Conservation (phyloP, 805 yeast genomes). For the Yamadazyma akitaensis region DNA sequence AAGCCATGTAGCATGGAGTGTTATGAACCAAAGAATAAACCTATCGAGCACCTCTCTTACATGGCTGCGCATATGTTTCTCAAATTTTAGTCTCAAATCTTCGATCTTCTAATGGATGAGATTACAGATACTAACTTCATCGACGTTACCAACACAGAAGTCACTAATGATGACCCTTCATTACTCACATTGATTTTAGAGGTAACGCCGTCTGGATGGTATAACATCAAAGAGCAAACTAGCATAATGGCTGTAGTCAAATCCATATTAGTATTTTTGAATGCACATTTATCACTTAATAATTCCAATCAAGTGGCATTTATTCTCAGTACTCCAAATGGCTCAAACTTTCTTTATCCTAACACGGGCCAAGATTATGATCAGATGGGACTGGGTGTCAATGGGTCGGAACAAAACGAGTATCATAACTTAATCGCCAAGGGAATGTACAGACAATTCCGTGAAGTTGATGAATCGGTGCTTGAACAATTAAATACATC, state of each 20-base stretch:
- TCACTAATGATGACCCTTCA: slow-evolving; percentile 55
- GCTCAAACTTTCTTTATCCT: slow-evolving; percentile 74
- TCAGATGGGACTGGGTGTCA: slow-evolving; percentile 7
- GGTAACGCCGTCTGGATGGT: slow-evolving; percentile 71
- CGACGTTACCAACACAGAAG: slow-evolving; percentile 24
- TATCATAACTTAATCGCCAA: slow-evolving; percentile 31
- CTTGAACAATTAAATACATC: slow-evolving; percentile 50
- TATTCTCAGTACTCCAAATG: slow-evolving; percentile 68
- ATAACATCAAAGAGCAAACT: slow-evolving; percentile 41
- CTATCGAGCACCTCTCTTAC: neutral
- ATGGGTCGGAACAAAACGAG: slow-evolving; percentile 3
- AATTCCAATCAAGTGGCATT: slow-evolving; percentile 82
- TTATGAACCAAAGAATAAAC: too few species aligned
- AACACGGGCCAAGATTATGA: slow-evolving; percentile 22
- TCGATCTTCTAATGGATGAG: slow-evolving; percentile 52
- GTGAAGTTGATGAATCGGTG: slow-evolving; percentile 72
- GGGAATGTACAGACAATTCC: slow-evolving; percentile 83
- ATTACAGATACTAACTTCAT: slow-evolving; percentile 59
- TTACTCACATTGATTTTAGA: slow-evolving; percentile 76
- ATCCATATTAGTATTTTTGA: slow-evolving; percentile 69
- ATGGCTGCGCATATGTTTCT: neutral
- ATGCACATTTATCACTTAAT: slow-evolving; percentile 84
- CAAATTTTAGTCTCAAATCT: neutral
- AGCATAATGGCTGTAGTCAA: slow-evolving; percentile 58
- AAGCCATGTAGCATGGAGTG: too few species aligned